Percentiles rank a stretch among this genome's conserved stretches.
phyloP scores from a whole-genome alignment of 2,329 filamentous ascomycete species.

The Coccinonectria pachysandricola region DNA sequence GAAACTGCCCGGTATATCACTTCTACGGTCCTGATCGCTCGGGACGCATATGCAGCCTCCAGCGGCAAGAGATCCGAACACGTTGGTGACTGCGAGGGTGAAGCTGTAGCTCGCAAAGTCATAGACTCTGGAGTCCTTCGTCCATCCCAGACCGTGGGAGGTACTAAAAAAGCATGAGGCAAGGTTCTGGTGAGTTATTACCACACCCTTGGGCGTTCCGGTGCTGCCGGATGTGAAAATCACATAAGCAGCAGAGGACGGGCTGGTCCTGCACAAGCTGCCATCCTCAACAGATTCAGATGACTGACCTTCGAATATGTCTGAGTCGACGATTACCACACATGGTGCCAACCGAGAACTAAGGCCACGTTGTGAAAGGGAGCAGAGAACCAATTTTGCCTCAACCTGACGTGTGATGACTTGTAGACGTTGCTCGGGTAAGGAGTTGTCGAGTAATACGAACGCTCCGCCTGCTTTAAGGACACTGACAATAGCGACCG shows the following conservation, averaged over 20 bases:
- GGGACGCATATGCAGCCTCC: conserved; percentile 10
- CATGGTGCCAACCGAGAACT: too few relatives aligned
- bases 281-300: too few relatives aligned
- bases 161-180: conserved; percentile 5
- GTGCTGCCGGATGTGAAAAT: conserved; percentile 19
- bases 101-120: conserved; percentile 11
- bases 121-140: conserved; percentile 1
- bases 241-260: conserved; percentile 9
- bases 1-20: conserved; percentile 1
- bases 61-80: conserved; percentile 2
- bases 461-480: conserved; percentile 4
- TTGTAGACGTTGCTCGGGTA: conserved; percentile 3
- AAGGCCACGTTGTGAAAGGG: conserved; percentile 2
- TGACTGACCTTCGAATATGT: too few relatives aligned
- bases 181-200: conserved; percentile 11
- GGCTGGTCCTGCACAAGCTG: too few relatives aligned
- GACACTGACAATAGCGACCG: conserved; percentile 8
- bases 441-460: conserved; percentile 5
- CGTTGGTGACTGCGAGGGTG: conserved; percentile 6
- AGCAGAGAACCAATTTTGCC: not conserved
- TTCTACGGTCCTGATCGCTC: conserved; percentile 2
- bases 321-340: too few relatives aligned
- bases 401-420: conserved; percentile 2
- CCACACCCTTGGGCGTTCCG: conserved; percentile 15
- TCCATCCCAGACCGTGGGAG: conserved; percentile 1